phyloP scores from a whole-genome alignment of 129 eudicot species.

The Erigeron canadensis region DNA sequence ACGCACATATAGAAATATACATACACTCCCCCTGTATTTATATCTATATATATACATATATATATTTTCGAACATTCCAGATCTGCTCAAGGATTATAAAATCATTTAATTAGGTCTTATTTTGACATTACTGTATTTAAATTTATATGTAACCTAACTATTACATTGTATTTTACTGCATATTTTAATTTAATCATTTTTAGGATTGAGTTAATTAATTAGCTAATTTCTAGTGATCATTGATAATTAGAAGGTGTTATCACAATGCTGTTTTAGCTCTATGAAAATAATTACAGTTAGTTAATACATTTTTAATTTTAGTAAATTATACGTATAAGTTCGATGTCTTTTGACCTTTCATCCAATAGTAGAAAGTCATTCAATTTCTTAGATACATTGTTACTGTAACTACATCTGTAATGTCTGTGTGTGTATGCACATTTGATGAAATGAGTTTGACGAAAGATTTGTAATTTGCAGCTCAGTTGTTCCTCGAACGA shows the following conservation, averaged over 20 bases:
- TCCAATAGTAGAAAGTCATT: background rate
- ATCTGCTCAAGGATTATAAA: constrained; percentile 24
- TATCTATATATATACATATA: too few relatives aligned
- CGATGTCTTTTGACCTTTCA: background rate
- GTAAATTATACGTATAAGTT: background rate
- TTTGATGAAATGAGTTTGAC: constrained; percentile 1
- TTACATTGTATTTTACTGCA: constrained; percentile 10
- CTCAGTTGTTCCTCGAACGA: background rate
- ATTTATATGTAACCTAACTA: background rate
- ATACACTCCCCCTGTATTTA: background rate
- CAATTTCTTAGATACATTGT: background rate
- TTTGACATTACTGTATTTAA: background rate
- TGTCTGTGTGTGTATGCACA: background rate
- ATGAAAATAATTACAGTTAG: background rate
- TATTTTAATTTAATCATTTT: background rate
- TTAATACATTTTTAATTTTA: constrained; percentile 10
- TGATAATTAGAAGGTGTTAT: constrained; percentile 10
- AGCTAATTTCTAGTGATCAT: constrained; percentile 1
- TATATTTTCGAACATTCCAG: constrained; percentile 17
- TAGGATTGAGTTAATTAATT: background rate
- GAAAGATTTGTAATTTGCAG: constrained; percentile 18
- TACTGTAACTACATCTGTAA: constrained; percentile 1
- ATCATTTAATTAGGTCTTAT: background rate
- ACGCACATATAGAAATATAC: too few relatives aligned
- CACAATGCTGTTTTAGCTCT: constrained; percentile 19